Evolutionary conservation across 2,329 filamentous ascomycete genomes (phyloP), one percentile per base, ranked within the genome.

Genomic region (Colletotrichum echinochloae): DNA sequence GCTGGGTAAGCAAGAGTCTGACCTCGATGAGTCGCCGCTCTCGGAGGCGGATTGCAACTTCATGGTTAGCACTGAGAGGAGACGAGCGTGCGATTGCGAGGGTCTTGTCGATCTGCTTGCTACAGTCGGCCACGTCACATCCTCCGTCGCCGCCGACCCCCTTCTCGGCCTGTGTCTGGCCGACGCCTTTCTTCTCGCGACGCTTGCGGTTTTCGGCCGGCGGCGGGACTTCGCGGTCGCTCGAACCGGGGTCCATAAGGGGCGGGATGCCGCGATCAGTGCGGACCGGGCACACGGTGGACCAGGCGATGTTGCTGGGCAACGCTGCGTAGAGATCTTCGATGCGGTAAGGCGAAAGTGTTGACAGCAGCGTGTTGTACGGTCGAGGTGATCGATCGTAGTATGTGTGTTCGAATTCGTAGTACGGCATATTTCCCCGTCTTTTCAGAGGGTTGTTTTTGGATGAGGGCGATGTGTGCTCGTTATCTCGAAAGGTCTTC

Each of bases 1-100:
- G 20, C 16, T 71, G 69, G 37, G 26, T n/a, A 8, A 71, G 44
- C 37, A 64, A 26, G 11, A 71, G 60, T 33, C 63, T 49, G 18
- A 51, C 26, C 44, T 66, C 63, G 20, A 70, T 20, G 3, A 70
- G 51, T 11, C 64, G 48, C n/a, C 51, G 35, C 51, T 67, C 49
- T 7, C 64, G 67, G 16, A n/a, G 6, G 7, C 23, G 60, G 16
- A 16, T 37, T 16, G 35, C n/a, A 3, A 35, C 35, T 8, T 66
- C 12, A 2, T 41, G 26, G 23, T 59, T 52, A 35, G 14, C 35
- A 14, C n/a, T 5, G 20, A 28, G 28, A 5, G 26, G 9, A 26
- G 61, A 18, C 33, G 37, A 23, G 9, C 5, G 26, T 2, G 33
- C 4, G 18, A 51, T 37, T 14, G 37, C 28, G 8, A 66, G 55